These are phyloP conservation scores for Dalbergia oliveri DNA, from an alignment of 306 rosid species.

Conservation along the genomic window DNA sequence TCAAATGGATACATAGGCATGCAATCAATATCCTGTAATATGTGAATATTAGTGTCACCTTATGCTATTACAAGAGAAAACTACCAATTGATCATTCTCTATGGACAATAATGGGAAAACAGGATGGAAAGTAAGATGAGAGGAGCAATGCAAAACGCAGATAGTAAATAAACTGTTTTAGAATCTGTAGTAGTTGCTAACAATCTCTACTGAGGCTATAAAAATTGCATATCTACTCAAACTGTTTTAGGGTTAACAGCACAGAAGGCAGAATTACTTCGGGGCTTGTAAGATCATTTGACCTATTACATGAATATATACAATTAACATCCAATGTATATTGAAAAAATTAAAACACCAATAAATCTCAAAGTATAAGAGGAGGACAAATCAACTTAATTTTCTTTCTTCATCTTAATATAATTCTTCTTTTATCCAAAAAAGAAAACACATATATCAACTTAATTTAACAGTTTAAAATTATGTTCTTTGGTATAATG, in stretches of 20 bases:
- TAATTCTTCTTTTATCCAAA: too few species aligned
- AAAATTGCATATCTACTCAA: constrained; percentile 14
- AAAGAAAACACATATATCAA: background rate
- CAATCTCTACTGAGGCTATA: constrained; percentile 17
- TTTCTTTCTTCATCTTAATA: too few species aligned
- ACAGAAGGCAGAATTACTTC: constrained; percentile 23
- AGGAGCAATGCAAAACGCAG: constrained; percentile 28
- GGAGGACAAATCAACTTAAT: background rate
- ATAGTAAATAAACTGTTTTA: constrained; percentile 26
- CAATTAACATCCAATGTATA: constrained; percentile 1
- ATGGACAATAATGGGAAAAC: constrained; percentile 19
- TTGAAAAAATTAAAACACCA: constrained; percentile 10
- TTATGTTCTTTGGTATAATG: background rate
- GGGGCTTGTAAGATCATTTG: constrained; percentile 19
- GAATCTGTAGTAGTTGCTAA: constrained; percentile 32
- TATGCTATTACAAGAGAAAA: constrained; percentile 39
- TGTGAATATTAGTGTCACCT: constrained; percentile 37
- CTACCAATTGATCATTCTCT: background rate
- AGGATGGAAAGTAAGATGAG: constrained; percentile 32
- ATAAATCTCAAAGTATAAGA: constrained; percentile 1
- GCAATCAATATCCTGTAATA: constrained; percentile 90
- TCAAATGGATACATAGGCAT: constrained; percentile 88
- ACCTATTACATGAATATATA: constrained; percentile 11
- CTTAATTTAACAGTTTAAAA: constrained; percentile 19
- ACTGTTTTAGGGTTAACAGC: constrained; percentile 20